Conservation (phyloP, 2,329 filamentous ascomycete genomes). For the Penicillium hesseltinei region DNA sequence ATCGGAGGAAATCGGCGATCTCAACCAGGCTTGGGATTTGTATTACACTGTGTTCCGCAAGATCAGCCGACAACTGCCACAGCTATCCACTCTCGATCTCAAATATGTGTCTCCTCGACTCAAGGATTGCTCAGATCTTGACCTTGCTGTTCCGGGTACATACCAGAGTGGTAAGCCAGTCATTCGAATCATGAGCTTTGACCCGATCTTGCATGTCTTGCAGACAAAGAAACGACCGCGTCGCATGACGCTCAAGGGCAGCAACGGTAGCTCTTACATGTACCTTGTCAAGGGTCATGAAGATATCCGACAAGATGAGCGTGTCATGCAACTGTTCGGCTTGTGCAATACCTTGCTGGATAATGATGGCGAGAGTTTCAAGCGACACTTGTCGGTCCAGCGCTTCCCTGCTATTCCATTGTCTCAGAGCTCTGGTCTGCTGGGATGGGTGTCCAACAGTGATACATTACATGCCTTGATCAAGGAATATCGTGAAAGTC, state of each 20-base stretch:
- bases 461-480: slow-evolving; percentile 97
- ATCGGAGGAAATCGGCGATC: slow-evolving; percentile 85
- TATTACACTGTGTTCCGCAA: slow-evolving; percentile 98
- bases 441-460: slow-evolving; percentile 96
- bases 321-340: slow-evolving; percentile 98
- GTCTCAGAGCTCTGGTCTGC: slow-evolving; percentile 89
- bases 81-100: slow-evolving; percentile 87
- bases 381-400: slow-evolving; percentile 94
- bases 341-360: slow-evolving; percentile 93
- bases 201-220: slow-evolving; percentile 85
- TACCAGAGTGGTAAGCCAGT: slow-evolving; percentile 79
- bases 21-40: slow-evolving; percentile 98
- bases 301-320: slow-evolving; percentile 97
- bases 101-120: slow-evolving; percentile 96
- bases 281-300: slow-evolving; percentile 98
- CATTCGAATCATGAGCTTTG: slow-evolving; percentile 83
- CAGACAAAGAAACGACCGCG: slow-evolving; percentile 94
- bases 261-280: slow-evolving; percentile 81
- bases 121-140: slow-evolving; percentile 78
- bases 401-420: slow-evolving; percentile 94
- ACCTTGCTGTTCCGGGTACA: slow-evolving; percentile 92
- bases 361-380: slow-evolving; percentile 94
- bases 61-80: slow-evolving; percentile 88
- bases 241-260: slow-evolving; percentile 83
- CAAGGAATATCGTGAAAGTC: slow-evolving; percentile 92